Evolutionary conservation across 768 basidiomycete genomes (phyloP), one percentile per base, ranked within the genome.

Genomic region (Lactarius deliciosus): DNA sequence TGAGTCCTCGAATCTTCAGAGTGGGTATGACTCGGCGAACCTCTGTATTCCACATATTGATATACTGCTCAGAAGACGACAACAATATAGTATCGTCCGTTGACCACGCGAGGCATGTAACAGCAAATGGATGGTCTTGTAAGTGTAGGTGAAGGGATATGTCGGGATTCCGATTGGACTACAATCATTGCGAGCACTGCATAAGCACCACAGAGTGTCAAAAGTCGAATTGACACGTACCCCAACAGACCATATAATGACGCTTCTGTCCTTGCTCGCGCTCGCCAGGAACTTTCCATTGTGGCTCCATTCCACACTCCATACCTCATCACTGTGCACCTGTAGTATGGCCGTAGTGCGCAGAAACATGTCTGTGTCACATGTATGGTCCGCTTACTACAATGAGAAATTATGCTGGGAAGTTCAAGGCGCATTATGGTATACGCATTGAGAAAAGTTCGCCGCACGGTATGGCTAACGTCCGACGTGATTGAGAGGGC

Each of bases 281-380:
- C 88, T 95, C 34, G 96, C 97, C 59, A 99, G 81, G 72, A 84
- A 88, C 58, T 77, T 76, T 2, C 97, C 97, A 74, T 89, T 88
- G 71, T 92, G 92, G 76, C 94, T 96, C 96, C 96, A 99, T 74
- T 90, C 90, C 65, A 98, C 77, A 73, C 90, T 87, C 96, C 96
- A 98, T 54, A 99, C 95, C 75, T 99, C 94, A 74, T 98, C 93
- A 10, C 81, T 83, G 76, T 98, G 96, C 36, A 88, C 92, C 54
- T 87, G 85, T 66, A 98, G 79, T 60, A 95, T 88, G 25, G 90
- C 89, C 3, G 93, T 95, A 16, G 92, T 80, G 55, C 85, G 84
- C 8, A 97, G 97, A 78, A 99, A 98, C 54, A 83, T 83, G 32
- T 85, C 83, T 73, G 88, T 84, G 68, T 87, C 85, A 78, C 95